Conservation (phyloP, 352 stramenopile species). For the Phytophthora citrophthora region DNA sequence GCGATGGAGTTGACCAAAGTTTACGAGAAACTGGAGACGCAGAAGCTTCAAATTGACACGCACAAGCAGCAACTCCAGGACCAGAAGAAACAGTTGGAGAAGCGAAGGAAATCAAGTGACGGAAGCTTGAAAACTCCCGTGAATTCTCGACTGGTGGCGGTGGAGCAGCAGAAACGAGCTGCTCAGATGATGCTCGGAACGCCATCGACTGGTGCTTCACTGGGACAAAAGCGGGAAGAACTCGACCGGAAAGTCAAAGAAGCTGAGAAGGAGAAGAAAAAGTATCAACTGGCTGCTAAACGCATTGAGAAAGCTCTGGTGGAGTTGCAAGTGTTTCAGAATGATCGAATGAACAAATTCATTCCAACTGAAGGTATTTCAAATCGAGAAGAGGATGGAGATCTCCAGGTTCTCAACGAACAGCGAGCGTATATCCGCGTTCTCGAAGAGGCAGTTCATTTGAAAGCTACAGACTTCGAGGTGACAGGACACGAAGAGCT, state of each 20-base stretch:
- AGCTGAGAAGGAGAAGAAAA: slow-evolving; percentile 49
- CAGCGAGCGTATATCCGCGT: slow-evolving; percentile 77
- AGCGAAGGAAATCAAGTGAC: slow-evolving; percentile 27
- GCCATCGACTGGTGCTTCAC: slow-evolving; percentile 24
- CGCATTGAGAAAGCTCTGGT: slow-evolving; percentile 45
- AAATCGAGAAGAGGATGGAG: slow-evolving; percentile 6
- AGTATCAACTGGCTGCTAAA: slow-evolving; percentile 40
- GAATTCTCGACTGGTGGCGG: slow-evolving; percentile 1
- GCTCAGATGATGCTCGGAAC: slow-evolving; percentile 38
- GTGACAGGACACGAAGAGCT: slow-evolving; percentile 80
- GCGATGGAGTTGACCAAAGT: slow-evolving; percentile 71
- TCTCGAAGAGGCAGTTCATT: slow-evolving; percentile 75
- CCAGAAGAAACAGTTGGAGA: slow-evolving; percentile 54
- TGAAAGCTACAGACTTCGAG: slow-evolving; percentile 74
- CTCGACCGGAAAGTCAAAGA: slow-evolving; percentile 49
- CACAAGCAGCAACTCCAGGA: slow-evolving; percentile 48
- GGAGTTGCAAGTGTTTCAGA: slow-evolving; percentile 50
- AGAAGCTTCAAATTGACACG: slow-evolving; percentile 47
- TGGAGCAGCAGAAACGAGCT: slow-evolving; percentile 32
- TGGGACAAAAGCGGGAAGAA: slow-evolving; percentile 33
- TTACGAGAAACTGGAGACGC: slow-evolving; percentile 75
- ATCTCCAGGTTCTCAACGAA: slow-evolving; percentile 35
- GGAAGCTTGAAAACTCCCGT: not conserved
- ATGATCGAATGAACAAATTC: slow-evolving; percentile 28
- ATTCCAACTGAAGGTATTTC: not conserved